A percentile compares a stretch with the other conserved stretches of the same genome.
phyloP scores from a whole-genome alignment of 108 stramenopile species.

The Epipyxis sp. region DNA sequence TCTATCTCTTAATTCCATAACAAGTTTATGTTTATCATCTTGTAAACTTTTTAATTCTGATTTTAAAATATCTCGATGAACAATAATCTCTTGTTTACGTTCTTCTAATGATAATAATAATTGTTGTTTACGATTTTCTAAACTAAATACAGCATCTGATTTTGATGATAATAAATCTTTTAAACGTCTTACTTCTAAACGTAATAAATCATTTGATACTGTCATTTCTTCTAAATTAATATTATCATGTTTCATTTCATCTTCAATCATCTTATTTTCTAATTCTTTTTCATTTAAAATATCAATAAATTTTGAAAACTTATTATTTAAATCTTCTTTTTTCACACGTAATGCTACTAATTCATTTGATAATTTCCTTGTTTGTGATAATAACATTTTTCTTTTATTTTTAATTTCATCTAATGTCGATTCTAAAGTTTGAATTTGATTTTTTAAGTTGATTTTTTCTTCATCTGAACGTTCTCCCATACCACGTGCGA shows the following conservation, averaged over 20 bases:
- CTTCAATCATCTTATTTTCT: slow-evolving; percentile 64
- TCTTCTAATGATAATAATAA: slow-evolving; percentile 63
- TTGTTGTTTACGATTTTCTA: slow-evolving; percentile 67
- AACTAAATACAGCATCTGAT: slow-evolving; percentile 63
- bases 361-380: slow-evolving; percentile 62
- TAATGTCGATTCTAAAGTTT: slow-evolving; percentile 60
- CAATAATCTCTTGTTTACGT: slow-evolving; percentile 54
- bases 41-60: slow-evolving; percentile 60
- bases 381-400: slow-evolving; percentile 60
- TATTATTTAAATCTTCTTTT: slow-evolving; percentile 36
- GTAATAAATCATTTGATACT: slow-evolving; percentile 69
- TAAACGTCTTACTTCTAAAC: slow-evolving; percentile 67
- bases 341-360: slow-evolving; percentile 51
- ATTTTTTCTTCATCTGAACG: slow-evolving; percentile 71
- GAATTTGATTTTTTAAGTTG: slow-evolving; percentile 57
- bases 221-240: slow-evolving; percentile 38
- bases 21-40: slow-evolving; percentile 70
- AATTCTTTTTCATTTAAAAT: slow-evolving; percentile 52
- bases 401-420: slow-evolving; percentile 49
- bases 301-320: background rate
- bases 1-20: slow-evolving; percentile 64
- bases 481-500: slow-evolving; percentile 74
- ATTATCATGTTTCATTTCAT: slow-evolving; percentile 14
- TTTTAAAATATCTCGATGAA: slow-evolving; percentile 62
- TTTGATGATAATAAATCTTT: slow-evolving; percentile 59